Conservation (phyloP, 352 stramenopile species). For the Phytophthora meadii region DNA sequence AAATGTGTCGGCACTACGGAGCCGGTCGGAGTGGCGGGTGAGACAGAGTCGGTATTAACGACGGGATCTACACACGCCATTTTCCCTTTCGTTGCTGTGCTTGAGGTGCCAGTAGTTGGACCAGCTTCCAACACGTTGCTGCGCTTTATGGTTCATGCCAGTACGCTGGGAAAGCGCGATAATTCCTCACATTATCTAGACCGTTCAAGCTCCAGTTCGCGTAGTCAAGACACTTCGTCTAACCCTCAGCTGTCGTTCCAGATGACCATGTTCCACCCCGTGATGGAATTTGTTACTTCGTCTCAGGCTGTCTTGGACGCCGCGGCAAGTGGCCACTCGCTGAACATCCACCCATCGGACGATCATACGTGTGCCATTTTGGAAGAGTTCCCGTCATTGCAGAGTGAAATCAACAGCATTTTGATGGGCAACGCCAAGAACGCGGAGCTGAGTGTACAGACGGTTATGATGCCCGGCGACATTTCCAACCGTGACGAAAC, state of each 20-base stretch:
- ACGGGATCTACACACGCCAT: slow-evolving; percentile 65
- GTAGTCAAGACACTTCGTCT: slow-evolving; percentile 48
- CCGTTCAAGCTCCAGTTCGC: slow-evolving; percentile 45
- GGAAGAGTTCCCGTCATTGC: slow-evolving; percentile 69
- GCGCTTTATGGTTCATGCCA: slow-evolving; percentile 88
- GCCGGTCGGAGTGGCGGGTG: slow-evolving; percentile 67
- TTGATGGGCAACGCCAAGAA: slow-evolving; percentile 79
- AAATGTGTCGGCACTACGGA: slow-evolving; percentile 88
- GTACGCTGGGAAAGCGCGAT: slow-evolving; percentile 75
- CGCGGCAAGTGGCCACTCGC: slow-evolving; percentile 75
- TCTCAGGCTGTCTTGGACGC: slow-evolving; percentile 86
- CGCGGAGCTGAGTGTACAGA: slow-evolving; percentile 85
- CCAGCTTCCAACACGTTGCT: slow-evolving; percentile 84
- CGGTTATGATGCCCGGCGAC: slow-evolving; percentile 88
- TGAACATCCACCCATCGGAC: slow-evolving; percentile 82
- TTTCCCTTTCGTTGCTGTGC: slow-evolving; percentile 86
- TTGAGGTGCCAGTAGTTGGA: slow-evolving; percentile 84
- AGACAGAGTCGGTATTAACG: slow-evolving; percentile 70
- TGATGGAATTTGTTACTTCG: slow-evolving; percentile 88
- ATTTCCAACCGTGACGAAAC: slow-evolving; percentile 73
- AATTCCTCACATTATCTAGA: slow-evolving; percentile 53
- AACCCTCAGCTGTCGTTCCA: slow-evolving; percentile 72
- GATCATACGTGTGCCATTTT: slow-evolving; percentile 81
- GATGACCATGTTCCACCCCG: slow-evolving; percentile 88
- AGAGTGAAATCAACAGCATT: slow-evolving; percentile 74